phyloP scores from a whole-genome alignment of 352 stramenopile genomes.

The Pythium rhizo-oryzae region DNA sequence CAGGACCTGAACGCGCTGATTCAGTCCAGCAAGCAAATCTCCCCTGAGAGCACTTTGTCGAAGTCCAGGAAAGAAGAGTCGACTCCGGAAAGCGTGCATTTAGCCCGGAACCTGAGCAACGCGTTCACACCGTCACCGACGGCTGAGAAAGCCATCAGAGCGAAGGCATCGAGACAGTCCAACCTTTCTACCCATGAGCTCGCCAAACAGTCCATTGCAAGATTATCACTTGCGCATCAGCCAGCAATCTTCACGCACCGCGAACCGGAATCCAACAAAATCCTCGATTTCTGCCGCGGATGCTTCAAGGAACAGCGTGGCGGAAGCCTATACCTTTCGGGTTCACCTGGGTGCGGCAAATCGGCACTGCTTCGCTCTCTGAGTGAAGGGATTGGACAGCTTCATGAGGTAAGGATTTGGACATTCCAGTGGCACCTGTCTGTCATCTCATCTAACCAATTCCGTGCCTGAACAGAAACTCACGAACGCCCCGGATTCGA shows the following conservation, averaged over 20 bases:
- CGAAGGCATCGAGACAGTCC: constrained; percentile 8
- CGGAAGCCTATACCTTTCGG: constrained; percentile 79
- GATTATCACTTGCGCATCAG: constrained; percentile 53
- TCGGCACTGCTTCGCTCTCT: constrained; percentile 69
- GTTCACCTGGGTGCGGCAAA: constrained; percentile 78
- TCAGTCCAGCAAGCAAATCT: constrained; percentile 14
- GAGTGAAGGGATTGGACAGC: constrained; percentile 44
- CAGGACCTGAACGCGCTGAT: constrained; percentile 15
- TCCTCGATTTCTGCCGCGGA: constrained; percentile 57
- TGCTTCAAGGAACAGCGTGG: constrained; percentile 56
- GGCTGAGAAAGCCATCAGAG: constrained; percentile 24
- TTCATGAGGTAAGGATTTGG: constrained; percentile 53
- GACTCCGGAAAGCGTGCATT: not conserved
- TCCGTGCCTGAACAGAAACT: constrained; percentile 7
- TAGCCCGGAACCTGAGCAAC: constrained; percentile 22
- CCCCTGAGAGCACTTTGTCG: constrained; percentile 14
- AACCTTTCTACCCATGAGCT: constrained; percentile 18
- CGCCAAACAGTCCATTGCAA: constrained; percentile 45
- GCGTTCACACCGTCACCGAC: constrained; percentile 66
- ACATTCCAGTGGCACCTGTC: not conserved
- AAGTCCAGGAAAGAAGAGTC: constrained; percentile 18
- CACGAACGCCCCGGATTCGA: constrained; percentile 27
- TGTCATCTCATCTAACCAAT: not conserved
- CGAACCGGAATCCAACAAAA: constrained; percentile 54
- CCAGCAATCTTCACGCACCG: constrained; percentile 56